These are phyloP conservation scores for Stentor roeselii DNA, from an alignment of 73 alveolate species.

Conservation along the genomic window DNA sequence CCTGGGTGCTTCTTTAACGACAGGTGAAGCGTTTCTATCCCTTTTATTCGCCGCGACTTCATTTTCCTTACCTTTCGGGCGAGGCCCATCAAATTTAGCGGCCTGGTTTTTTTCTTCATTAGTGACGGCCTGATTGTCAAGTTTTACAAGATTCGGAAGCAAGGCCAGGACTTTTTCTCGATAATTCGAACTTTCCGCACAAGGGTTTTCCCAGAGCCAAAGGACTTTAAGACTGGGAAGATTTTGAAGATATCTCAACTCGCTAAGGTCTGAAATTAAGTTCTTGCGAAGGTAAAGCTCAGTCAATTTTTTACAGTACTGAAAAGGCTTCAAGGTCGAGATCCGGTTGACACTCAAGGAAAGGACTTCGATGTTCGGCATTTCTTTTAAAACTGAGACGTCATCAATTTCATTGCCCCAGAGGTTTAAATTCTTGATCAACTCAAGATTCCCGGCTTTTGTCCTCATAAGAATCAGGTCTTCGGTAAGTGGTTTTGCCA, in stretches of 20 bases:
- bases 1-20: neutral
- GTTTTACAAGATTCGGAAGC: conserved; percentile 82
- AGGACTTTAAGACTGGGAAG: conserved; percentile 77
- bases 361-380: conserved; percentile 91
- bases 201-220: conserved; percentile 97
- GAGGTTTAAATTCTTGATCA: conserved; percentile 83
- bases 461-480: conserved; percentile 49
- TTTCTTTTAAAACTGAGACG: conserved; percentile 73
- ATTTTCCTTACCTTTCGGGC: neutral
- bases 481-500: conserved; percentile 58
- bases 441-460: conserved; percentile 67
- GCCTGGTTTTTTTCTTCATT: conserved; percentile 60
- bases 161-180: conserved; percentile 77
- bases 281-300: conserved; percentile 94
- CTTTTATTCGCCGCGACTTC: neutral
- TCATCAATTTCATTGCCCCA: conserved; percentile 94
- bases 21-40: neutral
- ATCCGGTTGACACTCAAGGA: conserved; percentile 90
- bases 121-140: conserved; percentile 82
- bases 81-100: neutral
- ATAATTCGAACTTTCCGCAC: conserved; percentile 78
- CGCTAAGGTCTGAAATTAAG: conserved; percentile 73
- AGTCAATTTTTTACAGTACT: conserved; percentile 65
- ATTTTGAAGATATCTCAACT: conserved; percentile 65
- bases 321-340: conserved; percentile 74